Percentiles rank a stretch among this genome's conserved stretches.
These are phyloP conservation scores for Cyclotella choctawhatcheeana DNA, from an alignment of 108 stramenopile genomes.

Conservation along the genomic window DNA sequence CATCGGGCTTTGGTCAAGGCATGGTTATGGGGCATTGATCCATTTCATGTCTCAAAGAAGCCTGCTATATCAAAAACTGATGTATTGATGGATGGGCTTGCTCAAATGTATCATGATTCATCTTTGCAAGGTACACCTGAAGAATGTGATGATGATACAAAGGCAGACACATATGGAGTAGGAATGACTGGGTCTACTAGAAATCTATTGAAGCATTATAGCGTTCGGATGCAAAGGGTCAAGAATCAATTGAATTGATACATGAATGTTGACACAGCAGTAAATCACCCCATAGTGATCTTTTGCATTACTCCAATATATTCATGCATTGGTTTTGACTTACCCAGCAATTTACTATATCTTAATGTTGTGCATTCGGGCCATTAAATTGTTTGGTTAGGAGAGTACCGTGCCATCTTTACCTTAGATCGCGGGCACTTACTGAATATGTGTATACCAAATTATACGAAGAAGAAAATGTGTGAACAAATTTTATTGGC, in stretches of 20 bases:
- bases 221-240: constrained; percentile 40
- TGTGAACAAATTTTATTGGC: no score
- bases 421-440: no score
- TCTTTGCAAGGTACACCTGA: constrained; percentile 12
- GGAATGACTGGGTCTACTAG: constrained; percentile 62
- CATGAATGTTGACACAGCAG: no score
- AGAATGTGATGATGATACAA: constrained; percentile 33
- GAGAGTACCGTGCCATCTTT: no score
- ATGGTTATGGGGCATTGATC: constrained; percentile 74
- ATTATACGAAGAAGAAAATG: no score
- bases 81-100: constrained; percentile 52
- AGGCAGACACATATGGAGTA: constrained; percentile 28
- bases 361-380: no score
- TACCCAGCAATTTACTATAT: no score
- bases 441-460: no score
- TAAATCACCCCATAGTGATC: no score
- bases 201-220: constrained; percentile 72
- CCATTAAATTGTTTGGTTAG: no score
- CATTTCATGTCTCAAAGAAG: constrained; percentile 58
- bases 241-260: background rate
- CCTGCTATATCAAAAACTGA: constrained; percentile 47
- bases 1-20: constrained; percentile 81
- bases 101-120: constrained; percentile 47
- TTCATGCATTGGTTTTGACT: no score
- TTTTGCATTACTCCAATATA: no score